Percentiles rank a stretch among this genome's conserved stretches.
phyloP scores from a whole-genome alignment of 2,329 filamentous ascomycete species.

The Emergomyces orientalis region DNA sequence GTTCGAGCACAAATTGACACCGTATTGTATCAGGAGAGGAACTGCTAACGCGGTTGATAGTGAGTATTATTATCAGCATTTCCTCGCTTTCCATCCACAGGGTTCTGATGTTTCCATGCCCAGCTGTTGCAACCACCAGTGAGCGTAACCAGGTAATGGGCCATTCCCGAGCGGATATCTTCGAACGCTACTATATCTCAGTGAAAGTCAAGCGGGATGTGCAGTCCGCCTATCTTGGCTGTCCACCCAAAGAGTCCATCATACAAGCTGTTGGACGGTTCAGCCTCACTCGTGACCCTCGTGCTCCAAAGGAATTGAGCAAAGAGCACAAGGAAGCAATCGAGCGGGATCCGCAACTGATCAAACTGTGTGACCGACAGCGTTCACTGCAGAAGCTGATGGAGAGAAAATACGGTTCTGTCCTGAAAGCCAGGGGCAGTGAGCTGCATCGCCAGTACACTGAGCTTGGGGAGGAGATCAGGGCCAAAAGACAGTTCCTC shows the following conservation, averaged over 20 bases:
- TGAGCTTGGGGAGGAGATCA: conserved; percentile 3
- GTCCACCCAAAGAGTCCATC: background rate
- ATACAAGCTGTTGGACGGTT: conserved; percentile 1
- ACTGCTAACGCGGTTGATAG: conserved; percentile 16
- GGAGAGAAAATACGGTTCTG: conserved; percentile 1
- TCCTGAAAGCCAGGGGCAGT: background rate
- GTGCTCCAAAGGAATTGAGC: conserved; percentile 1
- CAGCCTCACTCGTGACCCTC: conserved; percentile 1
- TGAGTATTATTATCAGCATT: conserved; percentile 9
- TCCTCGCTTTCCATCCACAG: background rate
- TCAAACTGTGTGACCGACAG: background rate
- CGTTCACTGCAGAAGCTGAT: conserved; percentile 2
- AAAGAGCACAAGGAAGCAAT: conserved; percentile 2
- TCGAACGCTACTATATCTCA: conserved; percentile 7
- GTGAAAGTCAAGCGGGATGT: conserved; percentile 5
- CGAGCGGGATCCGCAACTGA: background rate
- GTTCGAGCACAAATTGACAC: conserved; percentile 18
- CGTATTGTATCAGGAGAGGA: conserved; percentile 20
- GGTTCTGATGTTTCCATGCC: conserved; percentile 7
- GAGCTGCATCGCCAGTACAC: conserved; percentile 4
- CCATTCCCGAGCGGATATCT: conserved; percentile 10
- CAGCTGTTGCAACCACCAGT: conserved; percentile 13
- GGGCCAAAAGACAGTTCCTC: conserved; percentile 4
- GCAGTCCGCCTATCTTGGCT: too few relatives aligned
- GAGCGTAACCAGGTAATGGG: conserved; percentile 18